Conservation (phyloP, 257 asterid species). For the Solanum etuberosum region DNA sequence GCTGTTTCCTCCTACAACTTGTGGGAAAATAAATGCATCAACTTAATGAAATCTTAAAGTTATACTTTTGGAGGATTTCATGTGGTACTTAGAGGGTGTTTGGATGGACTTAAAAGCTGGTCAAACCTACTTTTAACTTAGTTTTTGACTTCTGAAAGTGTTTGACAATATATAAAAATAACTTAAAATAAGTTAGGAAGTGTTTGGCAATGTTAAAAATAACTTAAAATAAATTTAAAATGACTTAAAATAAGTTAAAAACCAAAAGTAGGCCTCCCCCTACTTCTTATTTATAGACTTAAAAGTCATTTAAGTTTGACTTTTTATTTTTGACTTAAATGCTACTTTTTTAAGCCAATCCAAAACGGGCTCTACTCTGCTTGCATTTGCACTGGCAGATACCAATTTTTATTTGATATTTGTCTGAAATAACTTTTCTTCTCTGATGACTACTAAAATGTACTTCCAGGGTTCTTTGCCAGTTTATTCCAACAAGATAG, state of each 20-base stretch:
- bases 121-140: background rate
- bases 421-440: background rate
- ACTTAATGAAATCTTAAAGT: background rate
- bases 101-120: background rate
- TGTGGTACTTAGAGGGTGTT: background rate
- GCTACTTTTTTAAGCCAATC: background rate
- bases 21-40: background rate
- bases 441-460: constrained; percentile 5
- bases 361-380: background rate
- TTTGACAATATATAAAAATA: background rate
- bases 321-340: background rate
- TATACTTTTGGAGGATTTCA: background rate
- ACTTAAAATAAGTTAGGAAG: background rate
- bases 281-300: background rate
- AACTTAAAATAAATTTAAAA: too few relatives aligned
- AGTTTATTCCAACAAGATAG: constrained; percentile 62
- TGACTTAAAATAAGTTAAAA: background rate
- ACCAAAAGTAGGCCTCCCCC: background rate
- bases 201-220: background rate
- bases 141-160: background rate
- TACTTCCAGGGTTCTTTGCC: constrained; percentile 79
- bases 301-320: background rate
- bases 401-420: background rate
- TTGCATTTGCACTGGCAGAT: background rate
- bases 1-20: background rate